A percentile compares a stretch with the other conserved stretches of the same genome.
phyloP scores from a whole-genome alignment of 768 basidiomycete species.

The Gymnopilus dilepis region DNA sequence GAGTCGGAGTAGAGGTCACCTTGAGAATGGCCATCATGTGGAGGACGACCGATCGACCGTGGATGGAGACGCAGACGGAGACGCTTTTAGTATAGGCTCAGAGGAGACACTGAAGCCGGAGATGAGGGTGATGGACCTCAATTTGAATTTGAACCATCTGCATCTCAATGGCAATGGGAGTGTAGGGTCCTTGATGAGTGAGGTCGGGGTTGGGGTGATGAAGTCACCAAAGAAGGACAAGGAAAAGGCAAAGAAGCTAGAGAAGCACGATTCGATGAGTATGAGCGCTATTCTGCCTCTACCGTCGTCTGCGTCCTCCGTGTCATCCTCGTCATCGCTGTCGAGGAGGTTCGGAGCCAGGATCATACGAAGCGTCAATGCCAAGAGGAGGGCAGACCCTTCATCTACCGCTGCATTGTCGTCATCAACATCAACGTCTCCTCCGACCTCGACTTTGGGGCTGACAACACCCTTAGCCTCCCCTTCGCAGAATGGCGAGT shows the following conservation, averaged over 20 bases:
- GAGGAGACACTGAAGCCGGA: conserved; percentile 71
- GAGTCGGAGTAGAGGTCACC: conserved; percentile 19
- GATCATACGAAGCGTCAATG: conserved; percentile 61
- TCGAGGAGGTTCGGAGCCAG: conserved; percentile 45
- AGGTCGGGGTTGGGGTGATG: conserved; percentile 46
- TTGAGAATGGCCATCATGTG: conserved; percentile 8
- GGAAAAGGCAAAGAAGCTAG: conserved; percentile 23
- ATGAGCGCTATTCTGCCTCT: conserved; percentile 23
- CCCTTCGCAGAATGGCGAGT: conserved; percentile 11
- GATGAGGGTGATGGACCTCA: conserved; percentile 46
- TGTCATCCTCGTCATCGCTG: conserved; percentile 22
- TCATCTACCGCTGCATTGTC: conserved; percentile 4
- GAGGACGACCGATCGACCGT: conserved; percentile 19
- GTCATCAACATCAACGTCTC: background rate
- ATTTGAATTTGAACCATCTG: conserved; percentile 26
- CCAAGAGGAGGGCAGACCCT: conserved; percentile 28
- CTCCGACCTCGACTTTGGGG: background rate
- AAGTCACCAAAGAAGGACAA: conserved; percentile 29
- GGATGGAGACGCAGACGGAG: conserved; percentile 22
- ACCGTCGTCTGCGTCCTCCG: conserved; percentile 20
- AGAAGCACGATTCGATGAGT: conserved; percentile 21
- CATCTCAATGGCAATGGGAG: conserved; percentile 48
- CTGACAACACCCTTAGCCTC: background rate
- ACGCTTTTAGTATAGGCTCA: conserved; percentile 45
- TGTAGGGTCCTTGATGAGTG: conserved; percentile 50